Evolutionary conservation across 305 asterid species (phyloP), one percentile per base, ranked within the genome.

Genomic region (Fraxinus latifolia): DNA sequence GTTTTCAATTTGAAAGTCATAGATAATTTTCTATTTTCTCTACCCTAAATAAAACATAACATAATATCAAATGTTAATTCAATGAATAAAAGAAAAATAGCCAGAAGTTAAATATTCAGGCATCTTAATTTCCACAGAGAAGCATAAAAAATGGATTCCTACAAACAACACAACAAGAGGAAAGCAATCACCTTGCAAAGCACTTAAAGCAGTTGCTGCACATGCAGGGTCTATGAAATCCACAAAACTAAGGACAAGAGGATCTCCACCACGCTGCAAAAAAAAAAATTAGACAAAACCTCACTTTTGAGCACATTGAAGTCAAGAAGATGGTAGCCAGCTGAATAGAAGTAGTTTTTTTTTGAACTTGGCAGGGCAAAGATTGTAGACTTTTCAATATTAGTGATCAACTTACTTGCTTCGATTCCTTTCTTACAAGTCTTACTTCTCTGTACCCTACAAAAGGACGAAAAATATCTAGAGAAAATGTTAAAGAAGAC

Each of bases 371-470:
- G 78, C 60, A 11, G 78, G 34, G 36, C 55, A 68, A 21, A 25
- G 67, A 9, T 17, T 11, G 34, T 67, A 62, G 37, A 11, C 8
- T 33, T 17, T 9, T 44, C 55, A 44, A 44, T 12, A 44, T 44
- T 7, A 4, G 74, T 3, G 19, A 72, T 76, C 11, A 19, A 78
- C 89, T 81, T 85, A 87, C 92, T 44, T 85, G 87, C 79, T 83
- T 89, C 47, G 91, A 76, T 74, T 87, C 92, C 88, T 89, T 89
- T 78, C 79, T 85, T 39, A 90, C 89, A 53, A 90, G 90, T 78
- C 93, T 84, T 34, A 90, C 93, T 88, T 90, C 91, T 87, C 80
- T 88, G 85, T 88, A 88, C 81, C 92, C 90, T 15, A 88, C 91
- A 70, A 90, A 90, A 62, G 90, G 91, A 67, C 91, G 90, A 83